Evolutionary conservation across 352 stramenopile species (phyloP), one percentile per base, ranked within the genome.

Genomic region (Phytopythium mirpurense): DNA sequence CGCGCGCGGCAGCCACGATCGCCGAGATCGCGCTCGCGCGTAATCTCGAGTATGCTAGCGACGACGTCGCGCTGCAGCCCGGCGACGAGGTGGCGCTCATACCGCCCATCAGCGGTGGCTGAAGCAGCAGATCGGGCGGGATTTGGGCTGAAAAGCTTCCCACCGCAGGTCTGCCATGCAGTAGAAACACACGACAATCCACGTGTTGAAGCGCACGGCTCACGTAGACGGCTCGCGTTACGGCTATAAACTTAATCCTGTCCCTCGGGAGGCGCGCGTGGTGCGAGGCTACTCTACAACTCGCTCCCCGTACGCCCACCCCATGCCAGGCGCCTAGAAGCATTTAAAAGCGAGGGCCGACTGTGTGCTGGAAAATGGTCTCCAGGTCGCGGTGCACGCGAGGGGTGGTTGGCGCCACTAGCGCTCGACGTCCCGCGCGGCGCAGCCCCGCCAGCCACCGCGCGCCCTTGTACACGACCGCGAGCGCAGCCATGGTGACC

Each of bases 51-150:
- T 93, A 91, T 57, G 67, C 74, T 15, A 56, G 59, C 8, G 67
- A 83, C 56, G 70, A 88, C 57, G 60, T 57, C 27, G 53, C 35
- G 53, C 61, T 93, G 37, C 46, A 54, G 23, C 62, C 85, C 45
- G 80, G 79, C 56, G 83, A 93, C 67, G 83, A 93, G 59, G 80
- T 93, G 35, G 83, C 83, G 41, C 69, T 90, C 24, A 93, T 90
- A 37, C 83, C 83, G 44, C 83, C 83, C n/a, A 90, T 93, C 62
- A 90, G 79, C 46, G 74, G 74, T 19, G 75, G 75, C 1, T 85
- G 55, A 68, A 34, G 19, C 31, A 29, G 12, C 8, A 32, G 29
- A 32, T n/a, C n/a, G n/a, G n/a, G n/a, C n/a, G n/a, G n/a, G n/a
- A n/a, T n/a, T n/a, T n/a, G n/a, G n/a, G n/a, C n/a, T n/a, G n/a